Base-by-base conservation (phyloP, 2,329 filamentous ascomycete species). In the Scedosporium apiospermum region DNA sequence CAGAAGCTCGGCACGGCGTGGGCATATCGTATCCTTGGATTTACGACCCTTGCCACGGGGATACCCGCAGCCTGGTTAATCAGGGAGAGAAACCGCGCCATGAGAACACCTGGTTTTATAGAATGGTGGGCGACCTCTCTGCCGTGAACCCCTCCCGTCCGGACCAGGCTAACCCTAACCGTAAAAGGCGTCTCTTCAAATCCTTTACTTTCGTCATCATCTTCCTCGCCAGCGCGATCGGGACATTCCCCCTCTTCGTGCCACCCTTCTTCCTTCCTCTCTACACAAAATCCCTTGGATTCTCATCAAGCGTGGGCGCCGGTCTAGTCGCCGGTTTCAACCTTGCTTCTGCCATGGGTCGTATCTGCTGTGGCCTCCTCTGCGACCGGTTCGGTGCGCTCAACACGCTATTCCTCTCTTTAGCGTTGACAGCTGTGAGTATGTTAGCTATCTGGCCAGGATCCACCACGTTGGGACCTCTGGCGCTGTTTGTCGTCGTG, bases 371-470 rank as follows among this genome's bases (percentile, higher is more conserved):
- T 46, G 85, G 85, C 1, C 73, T 82, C 23, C 69, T 79, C 1
- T 82, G 80, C 64, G 84, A 88, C 67, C 70, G 66, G 1, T 68
- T 86, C 0, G 85, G 84, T 0, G 74, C 84, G 0, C 68, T 86
- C 23, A 87, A 87, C 64, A 80, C 80, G 1, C 74, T 86, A 0
- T 74, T 82, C 41, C 66, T 78, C 1, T 77, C 81, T 0, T 71
- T 86, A 6, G 57, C 80, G 1, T 69, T 87, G 0, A 84, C 77
- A 42, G 80, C 80, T 0, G 46, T 86, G 0, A 87, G 82, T 62
- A 85, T 86, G 77, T 73, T 88, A 14, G 78, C 80, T 1, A 73
- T 88, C 1, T 88, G 85, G 85, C 85, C 85, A 0, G 77, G 83
- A 0, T 83, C 82, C 1, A 80, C 74, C 7, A 79, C 79, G 0